These are phyloP conservation scores for Hylodesmum podocarpum DNA, from an alignment of 306 rosid genomes.

Conservation along the genomic window DNA sequence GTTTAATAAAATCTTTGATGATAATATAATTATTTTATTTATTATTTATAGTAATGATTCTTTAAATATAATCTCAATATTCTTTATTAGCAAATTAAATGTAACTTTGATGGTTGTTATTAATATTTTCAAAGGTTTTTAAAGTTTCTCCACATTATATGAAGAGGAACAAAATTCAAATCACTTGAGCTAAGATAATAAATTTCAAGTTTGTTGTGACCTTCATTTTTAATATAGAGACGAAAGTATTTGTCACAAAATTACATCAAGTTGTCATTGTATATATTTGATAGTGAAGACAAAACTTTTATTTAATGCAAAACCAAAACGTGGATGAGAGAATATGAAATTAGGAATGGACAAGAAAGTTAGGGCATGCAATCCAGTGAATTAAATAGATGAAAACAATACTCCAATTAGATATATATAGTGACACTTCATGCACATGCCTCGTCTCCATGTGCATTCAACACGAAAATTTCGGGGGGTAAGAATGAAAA, in stretches of 20 bases:
- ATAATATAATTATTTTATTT: no score
- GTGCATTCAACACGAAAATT: no score
- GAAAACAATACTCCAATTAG: background rate
- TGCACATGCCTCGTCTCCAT: background rate
- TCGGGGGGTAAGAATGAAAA: no score
- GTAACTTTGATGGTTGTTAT: no score
- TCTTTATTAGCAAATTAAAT: no score
- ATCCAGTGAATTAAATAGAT: background rate
- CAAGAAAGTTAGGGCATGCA: constrained; percentile 19
- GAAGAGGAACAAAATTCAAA: background rate
- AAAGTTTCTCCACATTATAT: background rate
- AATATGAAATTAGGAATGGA: background rate
- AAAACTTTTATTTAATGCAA: background rate
- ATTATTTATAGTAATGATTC: no score
- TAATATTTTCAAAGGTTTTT: no score
- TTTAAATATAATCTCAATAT: no score
- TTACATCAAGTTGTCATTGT: background rate
- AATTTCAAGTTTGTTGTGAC: background rate
- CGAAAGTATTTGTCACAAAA: background rate
- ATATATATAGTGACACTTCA: background rate
- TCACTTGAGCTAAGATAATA: background rate
- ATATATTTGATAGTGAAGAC: background rate
- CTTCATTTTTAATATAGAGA: background rate
- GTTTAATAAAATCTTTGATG: no score
- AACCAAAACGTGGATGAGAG: constrained; percentile 13